A percentile compares a stretch with the other conserved stretches of the same genome.
These are phyloP conservation scores for Candida methanosorbosa DNA, from an alignment of 805 yeast species.

Conservation along the genomic window DNA sequence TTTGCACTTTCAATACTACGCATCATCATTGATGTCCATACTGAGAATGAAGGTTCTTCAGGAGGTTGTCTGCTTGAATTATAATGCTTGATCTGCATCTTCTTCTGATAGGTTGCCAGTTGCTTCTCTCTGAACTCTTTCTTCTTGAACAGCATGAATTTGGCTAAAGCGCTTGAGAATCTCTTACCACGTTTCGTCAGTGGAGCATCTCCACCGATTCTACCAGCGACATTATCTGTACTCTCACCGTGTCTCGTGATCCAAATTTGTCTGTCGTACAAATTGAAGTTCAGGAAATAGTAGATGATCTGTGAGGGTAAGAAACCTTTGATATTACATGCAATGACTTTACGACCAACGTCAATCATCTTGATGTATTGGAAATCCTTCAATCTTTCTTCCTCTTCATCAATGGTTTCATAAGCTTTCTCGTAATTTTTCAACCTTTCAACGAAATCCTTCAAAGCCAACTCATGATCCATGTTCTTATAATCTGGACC, in stretches of 20 bases:
- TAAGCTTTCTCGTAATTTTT: slow-evolving; percentile 82
- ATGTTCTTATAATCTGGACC: slow-evolving; percentile 90
- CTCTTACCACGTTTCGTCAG: slow-evolving; percentile 71
- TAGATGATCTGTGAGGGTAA: slow-evolving; percentile 90
- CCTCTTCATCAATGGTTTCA: slow-evolving; percentile 77
- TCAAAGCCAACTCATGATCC: slow-evolving; percentile 74
- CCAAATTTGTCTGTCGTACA: slow-evolving; percentile 87
- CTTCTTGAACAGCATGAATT: slow-evolving; percentile 66
- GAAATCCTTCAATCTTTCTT: slow-evolving; percentile 49
- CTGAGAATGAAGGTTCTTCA: slow-evolving; percentile 71
- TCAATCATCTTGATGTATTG: slow-evolving; percentile 94
- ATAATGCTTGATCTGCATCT: slow-evolving; percentile 27
- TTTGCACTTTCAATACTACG: slow-evolving; percentile 75
- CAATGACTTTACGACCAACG: slow-evolving; percentile 90
- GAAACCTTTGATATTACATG: slow-evolving; percentile 81
- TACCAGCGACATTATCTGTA: slow-evolving; percentile 73
- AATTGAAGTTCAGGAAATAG: slow-evolving; percentile 80
- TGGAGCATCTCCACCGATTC: slow-evolving; percentile 86
- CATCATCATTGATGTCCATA: slow-evolving; percentile 85
- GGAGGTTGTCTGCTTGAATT: slow-evolving; percentile 22
- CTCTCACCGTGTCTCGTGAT: slow-evolving; percentile 94
- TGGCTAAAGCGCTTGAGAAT: slow-evolving; percentile 64
- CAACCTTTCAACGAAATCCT: slow-evolving; percentile 76
- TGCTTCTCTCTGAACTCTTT: slow-evolving; percentile 58
- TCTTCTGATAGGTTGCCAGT: slow-evolving; percentile 40